Conservation (phyloP, 106 monocot species). For the Acanthochlamys bracteata region DNA sequence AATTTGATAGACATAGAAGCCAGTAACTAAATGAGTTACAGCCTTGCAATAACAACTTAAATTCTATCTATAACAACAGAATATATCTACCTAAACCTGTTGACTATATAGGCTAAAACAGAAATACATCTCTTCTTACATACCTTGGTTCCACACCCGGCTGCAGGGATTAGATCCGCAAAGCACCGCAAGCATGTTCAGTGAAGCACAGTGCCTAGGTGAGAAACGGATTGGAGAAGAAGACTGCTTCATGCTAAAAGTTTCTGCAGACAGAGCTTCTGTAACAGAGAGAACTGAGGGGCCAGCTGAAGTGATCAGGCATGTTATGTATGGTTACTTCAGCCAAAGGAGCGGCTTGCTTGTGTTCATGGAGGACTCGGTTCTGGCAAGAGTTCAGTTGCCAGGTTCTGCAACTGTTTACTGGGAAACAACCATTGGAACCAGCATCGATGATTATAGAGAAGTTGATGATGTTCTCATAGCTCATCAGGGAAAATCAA, state of each 20-base stretch:
- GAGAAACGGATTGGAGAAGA: conserved; percentile 39
- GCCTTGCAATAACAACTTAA: too few relatives aligned
- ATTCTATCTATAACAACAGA: neutral
- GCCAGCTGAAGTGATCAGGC: conserved; percentile 46
- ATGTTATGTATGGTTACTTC: conserved; percentile 57
- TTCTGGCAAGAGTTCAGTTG: conserved; percentile 38
- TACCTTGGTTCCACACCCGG: neutral
- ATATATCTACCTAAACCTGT: neutral
- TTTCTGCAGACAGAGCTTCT: conserved; percentile 18
- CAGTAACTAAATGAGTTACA: too few relatives aligned
- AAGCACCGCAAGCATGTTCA: conserved; percentile 46
- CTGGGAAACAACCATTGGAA: conserved; percentile 56
- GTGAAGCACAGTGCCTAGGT: conserved; percentile 35
- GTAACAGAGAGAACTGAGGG: conserved; percentile 30
- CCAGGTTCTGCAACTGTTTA: conserved; percentile 24
- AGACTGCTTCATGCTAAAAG: conserved; percentile 62
- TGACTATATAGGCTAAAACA: neutral
- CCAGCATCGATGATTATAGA: conserved; percentile 34
- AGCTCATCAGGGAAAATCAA: conserved; percentile 34
- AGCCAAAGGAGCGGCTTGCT: conserved; percentile 55
- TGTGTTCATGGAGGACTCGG: conserved; percentile 48
- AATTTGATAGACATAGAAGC: too few relatives aligned
- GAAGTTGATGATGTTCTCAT: conserved; percentile 38
- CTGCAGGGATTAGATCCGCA: conserved; percentile 53
- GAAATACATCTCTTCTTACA: neutral